A percentile compares a stretch with the other conserved stretches of the same genome.
These are phyloP conservation scores for Globisporangium nodosum DNA, from an alignment of 352 stramenopile species.

Conservation along the genomic window DNA sequence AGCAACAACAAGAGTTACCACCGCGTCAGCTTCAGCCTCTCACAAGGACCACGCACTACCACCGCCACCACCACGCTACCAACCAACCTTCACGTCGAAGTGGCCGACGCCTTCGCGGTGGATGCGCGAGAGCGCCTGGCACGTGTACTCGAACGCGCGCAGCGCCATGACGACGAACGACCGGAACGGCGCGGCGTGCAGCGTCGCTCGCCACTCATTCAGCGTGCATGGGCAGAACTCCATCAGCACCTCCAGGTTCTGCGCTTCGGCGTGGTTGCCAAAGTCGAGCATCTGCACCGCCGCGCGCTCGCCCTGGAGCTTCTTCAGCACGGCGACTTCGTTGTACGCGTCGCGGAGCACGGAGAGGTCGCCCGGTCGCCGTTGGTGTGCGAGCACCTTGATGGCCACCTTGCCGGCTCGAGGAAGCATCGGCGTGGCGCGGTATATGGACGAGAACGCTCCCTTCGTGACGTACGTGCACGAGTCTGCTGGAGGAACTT, in stretches of 20 bases:
- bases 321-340: slow-evolving; percentile 45
- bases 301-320: slow-evolving; percentile 35
- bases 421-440: slow-evolving; percentile 17
- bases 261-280: slow-evolving; percentile 31
- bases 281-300: slow-evolving; percentile 58
- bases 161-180: slow-evolving; percentile 37
- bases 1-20: not conserved
- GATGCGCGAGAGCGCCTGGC: slow-evolving; percentile 26
- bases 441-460: slow-evolving; percentile 42
- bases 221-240: slow-evolving; percentile 55
- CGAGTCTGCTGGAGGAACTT: not conserved
- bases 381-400: slow-evolving; percentile 48
- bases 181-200: slow-evolving; percentile 28
- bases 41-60: not conserved
- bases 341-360: slow-evolving; percentile 40
- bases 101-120: slow-evolving; percentile 43
- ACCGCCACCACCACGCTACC: not conserved
- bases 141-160: slow-evolving; percentile 33
- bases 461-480: slow-evolving; percentile 40
- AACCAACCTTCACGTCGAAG: slow-evolving; percentile 64
- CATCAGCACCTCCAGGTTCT: slow-evolving; percentile 49
- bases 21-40: not conserved
- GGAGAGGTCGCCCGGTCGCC: slow-evolving; percentile 32
- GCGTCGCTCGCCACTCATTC: slow-evolving; percentile 31
- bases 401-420: slow-evolving; percentile 24